Evolutionary conservation across 2,329 filamentous ascomycete species (phyloP).

Genomic region (Biscogniauxia marginata): DNA sequence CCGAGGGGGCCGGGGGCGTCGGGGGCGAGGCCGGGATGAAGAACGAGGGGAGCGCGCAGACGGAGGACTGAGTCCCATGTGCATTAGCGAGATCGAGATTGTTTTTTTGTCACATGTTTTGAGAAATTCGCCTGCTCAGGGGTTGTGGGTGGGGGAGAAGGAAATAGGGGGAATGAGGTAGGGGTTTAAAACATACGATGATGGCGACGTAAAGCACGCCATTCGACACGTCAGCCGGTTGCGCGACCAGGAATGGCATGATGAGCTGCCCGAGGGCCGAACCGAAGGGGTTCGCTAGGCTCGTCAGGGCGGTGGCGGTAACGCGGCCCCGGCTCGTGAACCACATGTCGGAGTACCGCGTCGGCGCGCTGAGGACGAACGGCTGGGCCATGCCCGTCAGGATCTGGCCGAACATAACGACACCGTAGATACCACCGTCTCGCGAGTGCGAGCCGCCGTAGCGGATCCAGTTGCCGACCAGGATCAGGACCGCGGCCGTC

Average conservation of each 20-base stretch:
- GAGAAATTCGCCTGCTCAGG: not conserved
- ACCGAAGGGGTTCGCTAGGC: conserved; percentile 85
- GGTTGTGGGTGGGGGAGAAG: not conserved
- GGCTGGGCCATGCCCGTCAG: conserved; percentile 87
- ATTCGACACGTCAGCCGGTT: conserved; percentile 64
- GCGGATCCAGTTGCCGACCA: conserved; percentile 88
- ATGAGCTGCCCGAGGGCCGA: conserved; percentile 87
- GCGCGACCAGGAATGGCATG: conserved; percentile 71
- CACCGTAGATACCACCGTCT: conserved; percentile 64
- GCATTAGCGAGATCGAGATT: conserved; percentile 42
- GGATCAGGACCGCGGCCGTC: conserved; percentile 66
- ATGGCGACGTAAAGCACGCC: conserved; percentile 85
- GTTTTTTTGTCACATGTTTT: not conserved
- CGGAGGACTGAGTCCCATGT: conserved; percentile 35
- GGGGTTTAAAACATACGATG: conserved; percentile 57
- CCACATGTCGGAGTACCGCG: conserved; percentile 91
- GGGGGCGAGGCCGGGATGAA: conserved; percentile 77
- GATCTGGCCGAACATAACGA: conserved; percentile 89
- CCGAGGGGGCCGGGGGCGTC: conserved; percentile 71
- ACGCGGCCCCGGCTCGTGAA: conserved; percentile 83
- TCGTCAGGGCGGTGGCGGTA: conserved; percentile 81
- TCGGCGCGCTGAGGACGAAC: conserved; percentile 86
- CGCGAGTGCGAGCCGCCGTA: conserved; percentile 64
- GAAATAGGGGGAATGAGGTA: conserved; percentile 4
- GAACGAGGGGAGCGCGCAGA: conserved; percentile 71